Conservation (phyloP, 129 eudicot genomes). For the Arctium lappa region DNA sequence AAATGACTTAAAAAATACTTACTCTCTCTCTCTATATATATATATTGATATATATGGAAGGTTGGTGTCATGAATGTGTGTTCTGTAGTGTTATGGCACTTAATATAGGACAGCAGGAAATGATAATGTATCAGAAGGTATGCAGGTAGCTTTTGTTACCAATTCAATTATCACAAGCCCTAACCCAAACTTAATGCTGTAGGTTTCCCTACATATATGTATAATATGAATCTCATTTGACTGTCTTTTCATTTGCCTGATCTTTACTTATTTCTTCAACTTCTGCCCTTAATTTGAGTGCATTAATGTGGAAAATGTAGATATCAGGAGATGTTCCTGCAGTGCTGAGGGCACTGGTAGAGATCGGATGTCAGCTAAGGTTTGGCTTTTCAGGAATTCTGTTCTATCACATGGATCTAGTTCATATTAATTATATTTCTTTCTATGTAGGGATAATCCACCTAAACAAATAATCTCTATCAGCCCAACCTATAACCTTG, state of each 20-base stretch:
- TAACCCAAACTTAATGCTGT: neutral
- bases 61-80: too few relatives aligned
- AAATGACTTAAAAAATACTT: too few relatives aligned
- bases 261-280: neutral
- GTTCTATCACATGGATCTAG: neutral
- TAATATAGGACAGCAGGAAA: too few relatives aligned
- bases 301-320: conserved; percentile 36
- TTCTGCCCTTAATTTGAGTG: neutral
- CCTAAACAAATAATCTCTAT: conserved; percentile 90
- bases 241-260: neutral
- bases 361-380: conserved; percentile 88
- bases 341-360: conserved; percentile 77
- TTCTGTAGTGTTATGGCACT: too few relatives aligned
- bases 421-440: neutral
- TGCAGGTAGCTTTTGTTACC: too few relatives aligned
- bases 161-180: too few relatives aligned
- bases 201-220: neutral
- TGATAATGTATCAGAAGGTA: too few relatives aligned
- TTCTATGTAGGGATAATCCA: conserved; percentile 62
- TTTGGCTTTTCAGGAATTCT: conserved; percentile 9
- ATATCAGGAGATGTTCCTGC: conserved; percentile 88
- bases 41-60: too few relatives aligned
- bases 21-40: too few relatives aligned
- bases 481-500: conserved; percentile 66
- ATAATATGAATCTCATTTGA: neutral